Base-by-base conservation (phyloP, 371 early-diverging fungal species). In the Choanephora cucurbitarum region DNA sequence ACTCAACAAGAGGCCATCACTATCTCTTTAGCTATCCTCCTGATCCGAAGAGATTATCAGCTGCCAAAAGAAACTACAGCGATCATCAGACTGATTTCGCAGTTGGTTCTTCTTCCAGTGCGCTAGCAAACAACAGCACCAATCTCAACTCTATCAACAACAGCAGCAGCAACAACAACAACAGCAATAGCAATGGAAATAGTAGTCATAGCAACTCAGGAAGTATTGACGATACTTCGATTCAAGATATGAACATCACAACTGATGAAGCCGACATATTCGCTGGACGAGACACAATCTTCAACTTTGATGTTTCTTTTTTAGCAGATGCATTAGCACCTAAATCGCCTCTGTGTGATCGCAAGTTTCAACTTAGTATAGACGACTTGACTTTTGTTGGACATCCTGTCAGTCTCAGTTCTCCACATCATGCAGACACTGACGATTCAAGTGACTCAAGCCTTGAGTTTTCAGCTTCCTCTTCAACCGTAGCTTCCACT, bases 381-480 rank as follows among this genome's bases (percentile, higher is more conserved):
- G 90, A 93, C 53, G 86, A 87, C 46, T 40, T 91, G 52, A 86
- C 87, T 0, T 91, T 92, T 79, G 84, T 93, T 21, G 87, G 87
- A 0, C 87, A 84, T 55, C 86, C 86, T 2, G 81, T 85, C 18
- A 80, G 77, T 37, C 56, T 84, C 5, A 55, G 80, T 43, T 56
- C 86, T 46, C 62, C 80, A 64, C 59, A 68, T 5, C 55, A 59
- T 14, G 24, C 49, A 39, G n/a, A 33, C 3, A 18, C 34, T 5
- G 41, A 62, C 17, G 53, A 62, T 19, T 17, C 40, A 8, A 28
- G 41, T 17, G 56, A 41, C 1, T 18, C 17, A 10, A 19, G 7
- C 6, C 23, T 5, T 8, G 22, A 23, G 3, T 32, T 34, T 6
- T 22, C 13, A 10, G n/a, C 49, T 37, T 34, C 37, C 28, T 28